These are phyloP conservation scores for Dunaliella primolecta DNA, from an alignment of 139 green algal genomes.

Conservation along the genomic window DNA sequence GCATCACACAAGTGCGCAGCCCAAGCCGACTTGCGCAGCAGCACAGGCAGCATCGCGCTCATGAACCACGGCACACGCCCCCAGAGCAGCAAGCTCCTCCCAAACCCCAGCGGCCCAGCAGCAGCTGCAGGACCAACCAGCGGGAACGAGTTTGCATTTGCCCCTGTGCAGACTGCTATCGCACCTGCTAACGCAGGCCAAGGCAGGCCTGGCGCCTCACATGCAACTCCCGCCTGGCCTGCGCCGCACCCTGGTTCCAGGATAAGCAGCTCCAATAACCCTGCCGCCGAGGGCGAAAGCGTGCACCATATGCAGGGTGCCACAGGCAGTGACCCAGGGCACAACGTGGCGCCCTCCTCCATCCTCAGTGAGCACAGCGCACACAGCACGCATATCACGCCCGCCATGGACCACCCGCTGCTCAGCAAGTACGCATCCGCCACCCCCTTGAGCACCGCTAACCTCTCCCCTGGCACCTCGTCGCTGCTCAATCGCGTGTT, in stretches of 20 bases:
- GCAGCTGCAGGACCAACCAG: background rate
- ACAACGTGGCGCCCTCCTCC: background rate
- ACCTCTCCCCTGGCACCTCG: background rate
- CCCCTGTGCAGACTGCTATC: background rate
- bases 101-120: too few species aligned
- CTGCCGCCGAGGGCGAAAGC: background rate
- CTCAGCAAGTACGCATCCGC: constrained; percentile 5
- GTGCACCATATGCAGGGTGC: background rate
- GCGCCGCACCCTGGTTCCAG: background rate
- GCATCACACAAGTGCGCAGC: background rate
- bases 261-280: background rate
- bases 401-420: background rate
- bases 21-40: background rate
- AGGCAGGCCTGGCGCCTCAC: background rate
- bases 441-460: background rate
- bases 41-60: background rate
- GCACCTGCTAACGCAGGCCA: background rate
- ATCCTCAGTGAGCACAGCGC: too few species aligned
- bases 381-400: background rate
- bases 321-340: background rate
- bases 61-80: background rate
- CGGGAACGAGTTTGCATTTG: background rate
- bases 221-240: constrained; percentile 1
- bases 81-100: background rate
- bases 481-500: constrained; percentile 11